Evolutionary conservation across 352 stramenopile genomes (phyloP).

Genomic region (Plasmopara viticola): DNA sequence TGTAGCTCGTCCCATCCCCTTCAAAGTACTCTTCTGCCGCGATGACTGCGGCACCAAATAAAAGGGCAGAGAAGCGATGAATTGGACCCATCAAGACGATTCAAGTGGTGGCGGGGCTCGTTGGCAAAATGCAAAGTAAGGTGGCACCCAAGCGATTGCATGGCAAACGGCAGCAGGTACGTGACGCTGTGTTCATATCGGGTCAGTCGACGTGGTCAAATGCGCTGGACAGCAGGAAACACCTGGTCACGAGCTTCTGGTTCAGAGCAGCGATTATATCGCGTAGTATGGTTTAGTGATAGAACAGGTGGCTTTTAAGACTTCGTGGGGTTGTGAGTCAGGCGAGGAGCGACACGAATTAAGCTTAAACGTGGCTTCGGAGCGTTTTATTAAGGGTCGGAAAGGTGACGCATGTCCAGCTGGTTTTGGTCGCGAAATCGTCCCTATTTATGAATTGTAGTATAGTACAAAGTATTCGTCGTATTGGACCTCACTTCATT

Average conservation of each 20-base stretch:
- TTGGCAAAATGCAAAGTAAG: constrained; percentile 23
- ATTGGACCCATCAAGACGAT: neutral
- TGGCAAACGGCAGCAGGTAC: constrained; percentile 4
- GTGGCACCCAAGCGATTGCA: constrained; percentile 4
- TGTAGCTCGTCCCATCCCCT: constrained; percentile 43
- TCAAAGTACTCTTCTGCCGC: constrained; percentile 28
- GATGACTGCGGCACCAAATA: constrained; percentile 1
- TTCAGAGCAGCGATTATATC: constrained; percentile 8
- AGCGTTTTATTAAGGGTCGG: no score
- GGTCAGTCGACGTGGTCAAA: constrained; percentile 3
- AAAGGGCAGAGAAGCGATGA: constrained; percentile 7
- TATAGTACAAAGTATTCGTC: no score
- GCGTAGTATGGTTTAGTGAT: neutral
- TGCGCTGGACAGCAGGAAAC: constrained; percentile 12
- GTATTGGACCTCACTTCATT: no score
- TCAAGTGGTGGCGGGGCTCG: constrained; percentile 2
- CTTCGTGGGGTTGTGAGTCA: neutral
- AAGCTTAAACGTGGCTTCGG: no score
- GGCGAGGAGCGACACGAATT: no score
- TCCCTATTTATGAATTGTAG: no score
- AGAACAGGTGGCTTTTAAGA: neutral
- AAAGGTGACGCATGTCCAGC: no score
- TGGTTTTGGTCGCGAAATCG: no score
- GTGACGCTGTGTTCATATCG: constrained; percentile 5
- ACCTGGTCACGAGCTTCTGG: constrained; percentile 8